Conservation (phyloP, 2,329 filamentous ascomycete genomes). For the Xylaria sp. region DNA sequence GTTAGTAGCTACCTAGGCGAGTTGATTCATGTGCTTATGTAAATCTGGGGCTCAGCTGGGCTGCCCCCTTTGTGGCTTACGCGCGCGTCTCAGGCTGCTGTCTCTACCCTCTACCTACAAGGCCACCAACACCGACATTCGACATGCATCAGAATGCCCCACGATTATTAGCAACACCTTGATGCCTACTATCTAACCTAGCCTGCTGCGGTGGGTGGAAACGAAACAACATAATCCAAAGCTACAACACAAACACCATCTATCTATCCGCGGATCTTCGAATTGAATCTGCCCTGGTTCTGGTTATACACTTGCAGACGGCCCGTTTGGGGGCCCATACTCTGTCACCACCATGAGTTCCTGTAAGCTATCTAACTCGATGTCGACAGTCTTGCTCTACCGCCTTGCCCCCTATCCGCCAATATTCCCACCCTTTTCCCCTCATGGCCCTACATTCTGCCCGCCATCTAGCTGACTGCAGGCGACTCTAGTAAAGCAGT, state of each 20-base stretch:
- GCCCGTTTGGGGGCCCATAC: constrained; percentile 47
- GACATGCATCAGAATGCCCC: constrained; percentile 27
- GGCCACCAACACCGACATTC: constrained; percentile 17
- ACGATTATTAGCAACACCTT: constrained; percentile 21
- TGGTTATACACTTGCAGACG: constrained; percentile 46
- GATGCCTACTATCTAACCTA: neutral
- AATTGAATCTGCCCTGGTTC: constrained; percentile 26
- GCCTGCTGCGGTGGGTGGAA: constrained; percentile 1
- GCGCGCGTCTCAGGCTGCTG: neutral
- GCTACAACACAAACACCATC: constrained; percentile 12
- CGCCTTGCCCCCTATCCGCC: constrained; percentile 6
- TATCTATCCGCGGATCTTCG: constrained; percentile 13
- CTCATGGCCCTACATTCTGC: neutral
- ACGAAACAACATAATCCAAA: constrained; percentile 22
- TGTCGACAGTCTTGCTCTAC: constrained; percentile 2
- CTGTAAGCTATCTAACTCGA: constrained; percentile 42
- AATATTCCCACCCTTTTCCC: neutral
- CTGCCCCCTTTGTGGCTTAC: constrained; percentile 5
- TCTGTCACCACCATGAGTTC: constrained; percentile 49
- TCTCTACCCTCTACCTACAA: neutral
- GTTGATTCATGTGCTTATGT: neutral
- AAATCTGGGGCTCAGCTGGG: neutral
- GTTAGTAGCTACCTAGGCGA: too few species aligned
- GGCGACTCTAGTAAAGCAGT: constrained; percentile 85
- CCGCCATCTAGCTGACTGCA: constrained; percentile 16